A percentile compares a stretch with the other conserved stretches of the same genome.
Evolutionary conservation across 768 basidiomycete genomes (phyloP).

Genomic region (Boletus vermiculosoides): DNA sequence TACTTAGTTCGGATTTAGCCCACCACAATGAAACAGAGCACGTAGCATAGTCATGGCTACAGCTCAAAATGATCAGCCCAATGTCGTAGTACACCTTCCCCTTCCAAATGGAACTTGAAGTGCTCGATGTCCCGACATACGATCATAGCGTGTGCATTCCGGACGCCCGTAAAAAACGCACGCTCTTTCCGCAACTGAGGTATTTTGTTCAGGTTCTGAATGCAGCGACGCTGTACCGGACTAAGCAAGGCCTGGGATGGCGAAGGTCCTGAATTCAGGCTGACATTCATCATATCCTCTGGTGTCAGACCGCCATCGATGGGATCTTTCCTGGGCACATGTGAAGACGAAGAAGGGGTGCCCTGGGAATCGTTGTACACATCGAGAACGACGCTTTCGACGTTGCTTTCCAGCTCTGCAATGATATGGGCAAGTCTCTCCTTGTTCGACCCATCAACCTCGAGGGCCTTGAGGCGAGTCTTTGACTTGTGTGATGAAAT

Average conservation of each 20-base stretch:
- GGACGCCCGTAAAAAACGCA: slow-evolving; percentile 57
- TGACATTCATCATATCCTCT: background rate
- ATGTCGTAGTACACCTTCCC: slow-evolving; percentile 66
- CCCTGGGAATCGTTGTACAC: slow-evolving; percentile 47
- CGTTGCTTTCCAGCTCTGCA: slow-evolving; percentile 53
- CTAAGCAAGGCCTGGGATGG: slow-evolving; percentile 48
- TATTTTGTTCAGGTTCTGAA: slow-evolving; percentile 60
- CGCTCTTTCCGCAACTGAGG: slow-evolving; percentile 68
- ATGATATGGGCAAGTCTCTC: slow-evolving; percentile 58
- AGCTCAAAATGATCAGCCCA: slow-evolving; percentile 65
- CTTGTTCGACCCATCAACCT: slow-evolving; percentile 48
- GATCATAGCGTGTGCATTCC: slow-evolving; percentile 71
- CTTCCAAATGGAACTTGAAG: slow-evolving; percentile 56
- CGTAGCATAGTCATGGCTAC: slow-evolving; percentile 18
- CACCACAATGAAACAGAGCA: background rate
- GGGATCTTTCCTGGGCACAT: background rate
- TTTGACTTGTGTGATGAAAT: slow-evolving; percentile 59
- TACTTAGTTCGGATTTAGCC: background rate
- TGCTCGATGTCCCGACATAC: slow-evolving; percentile 64
- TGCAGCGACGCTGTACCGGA: slow-evolving; percentile 55
- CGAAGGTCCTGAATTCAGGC: slow-evolving; percentile 6
- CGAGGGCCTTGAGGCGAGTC: slow-evolving; percentile 62
- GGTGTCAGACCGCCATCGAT: background rate
- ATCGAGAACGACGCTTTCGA: slow-evolving; percentile 63
- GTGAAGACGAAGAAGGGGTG: slow-evolving; percentile 19